Conservation (phyloP, 129 eudicot species). For the Apium graveolens region DNA sequence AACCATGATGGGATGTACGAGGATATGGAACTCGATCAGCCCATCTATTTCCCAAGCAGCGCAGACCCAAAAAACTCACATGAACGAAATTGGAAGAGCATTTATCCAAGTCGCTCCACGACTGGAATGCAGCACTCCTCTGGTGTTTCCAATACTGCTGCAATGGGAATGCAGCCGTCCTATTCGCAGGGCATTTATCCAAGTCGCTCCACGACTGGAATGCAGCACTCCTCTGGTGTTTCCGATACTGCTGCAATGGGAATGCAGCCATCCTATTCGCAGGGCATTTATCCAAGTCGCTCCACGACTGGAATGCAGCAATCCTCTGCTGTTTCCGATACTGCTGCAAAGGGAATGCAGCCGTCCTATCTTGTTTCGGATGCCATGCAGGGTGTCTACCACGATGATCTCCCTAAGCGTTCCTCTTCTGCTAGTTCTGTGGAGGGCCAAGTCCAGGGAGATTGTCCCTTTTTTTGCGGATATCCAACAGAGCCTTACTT, state of each 20-base stretch:
- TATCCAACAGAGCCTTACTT: constrained; percentile 7
- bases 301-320: not conserved
- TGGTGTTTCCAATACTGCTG: not conserved
- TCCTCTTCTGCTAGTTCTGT: not conserved
- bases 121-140: not conserved
- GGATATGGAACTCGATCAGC: constrained; percentile 17
- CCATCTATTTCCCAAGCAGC: constrained; percentile 15
- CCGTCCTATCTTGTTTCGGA: not conserved
- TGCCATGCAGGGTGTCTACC: not conserved
- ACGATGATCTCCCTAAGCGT: not conserved
- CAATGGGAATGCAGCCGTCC: not conserved
- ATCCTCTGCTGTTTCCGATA: not conserved
- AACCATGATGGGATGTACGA: too few species aligned
- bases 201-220: not conserved
- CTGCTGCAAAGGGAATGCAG: not conserved
- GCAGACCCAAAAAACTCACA: not conserved
- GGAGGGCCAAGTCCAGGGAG: not conserved
- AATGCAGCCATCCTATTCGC: not conserved
- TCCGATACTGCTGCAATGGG: not conserved
- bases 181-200: not conserved
- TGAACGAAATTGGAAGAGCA: not conserved
- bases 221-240: not conserved
- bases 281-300: not conserved
- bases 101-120: not conserved
- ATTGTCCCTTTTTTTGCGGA: not conserved